Base-by-base conservation (phyloP, 257 asterid genomes). In the Ilex asprella region DNA sequence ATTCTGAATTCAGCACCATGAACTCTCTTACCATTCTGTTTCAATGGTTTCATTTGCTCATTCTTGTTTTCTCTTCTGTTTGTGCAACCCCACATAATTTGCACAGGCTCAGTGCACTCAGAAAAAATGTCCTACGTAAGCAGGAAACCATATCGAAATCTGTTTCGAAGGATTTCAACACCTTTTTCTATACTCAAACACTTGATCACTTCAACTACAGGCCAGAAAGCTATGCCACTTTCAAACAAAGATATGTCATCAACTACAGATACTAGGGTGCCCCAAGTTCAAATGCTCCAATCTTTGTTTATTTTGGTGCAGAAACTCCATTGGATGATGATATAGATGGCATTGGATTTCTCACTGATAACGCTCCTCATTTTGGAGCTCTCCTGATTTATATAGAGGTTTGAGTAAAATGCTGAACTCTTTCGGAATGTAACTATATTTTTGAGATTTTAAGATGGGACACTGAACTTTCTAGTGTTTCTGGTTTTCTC, bases 251-350 rank as follows among this genome's bases (percentile, higher is more conserved):
- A 59, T 59, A 59, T 59, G 50, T 59, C 30, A 59, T 59, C 51
- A 59, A 39, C 30, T 32, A 6, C 51, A 59, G 8, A 16, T 39
- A 32, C 13, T 59, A 51, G 62, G 62, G 62, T 32, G 52, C 51
- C 13, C 11, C 49, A 16, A 1, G 35, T 16, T 0, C 56, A 3
- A 16, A 10, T 50, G 39, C 68, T 1, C 72, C 76, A 5, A 71
- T 71, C 30, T 65, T 71, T 29, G 76, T 59, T n/a, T 30, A 65
- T 39, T 56, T 71, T 47, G 76, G 72, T 6, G 72, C 60, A 5
- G 72, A 71, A 61, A 31, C 32, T 2, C 27, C 58, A 2, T 9
- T 59, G 2, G 56, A 49, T 10, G 21, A 15, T 14, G 56, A 12
- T 56, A 6, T 56, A 9, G 14, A 2, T 7, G 5, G 7, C 30